Conservation (phyloP, 495 filamentous ascomycete species). For the Aspergillus haitiensis region DNA sequence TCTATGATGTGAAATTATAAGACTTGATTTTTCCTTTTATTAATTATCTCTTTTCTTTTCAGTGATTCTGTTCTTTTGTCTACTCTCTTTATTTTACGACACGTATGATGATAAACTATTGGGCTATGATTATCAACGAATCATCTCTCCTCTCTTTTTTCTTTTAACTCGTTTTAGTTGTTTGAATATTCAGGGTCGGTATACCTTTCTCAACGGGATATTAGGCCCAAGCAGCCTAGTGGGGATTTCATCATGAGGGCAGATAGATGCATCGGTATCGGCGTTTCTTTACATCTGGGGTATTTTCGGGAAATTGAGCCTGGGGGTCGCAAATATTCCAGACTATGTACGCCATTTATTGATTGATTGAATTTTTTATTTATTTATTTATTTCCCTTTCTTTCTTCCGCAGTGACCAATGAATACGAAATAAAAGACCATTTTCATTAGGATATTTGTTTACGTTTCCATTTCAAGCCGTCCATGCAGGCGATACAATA, state of each 20-base stretch:
- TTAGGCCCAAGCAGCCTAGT: neutral
- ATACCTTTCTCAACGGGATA: neutral
- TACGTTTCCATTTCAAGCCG: too few relatives aligned
- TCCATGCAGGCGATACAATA: too few relatives aligned
- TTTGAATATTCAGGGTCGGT: neutral
- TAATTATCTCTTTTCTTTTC: slow-evolving; percentile 13
- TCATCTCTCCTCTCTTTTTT: slow-evolving; percentile 4
- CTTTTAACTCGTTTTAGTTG: neutral
- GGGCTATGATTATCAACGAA: slow-evolving; percentile 8
- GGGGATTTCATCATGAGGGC: neutral
- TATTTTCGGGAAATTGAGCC: slow-evolving; percentile 14
- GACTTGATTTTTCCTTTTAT: neutral
- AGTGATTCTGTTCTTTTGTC: slow-evolving; percentile 12
- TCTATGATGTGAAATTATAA: slow-evolving; percentile 16
- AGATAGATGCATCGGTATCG: slow-evolving; percentile 16
- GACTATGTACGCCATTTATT: neutral
- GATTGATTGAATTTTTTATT: neutral
- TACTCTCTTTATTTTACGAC: slow-evolving; percentile 15
- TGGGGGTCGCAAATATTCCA: slow-evolving; percentile 7
- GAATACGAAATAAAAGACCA: too few relatives aligned
- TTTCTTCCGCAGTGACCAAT: too few relatives aligned
- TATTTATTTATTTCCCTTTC: too few relatives aligned
- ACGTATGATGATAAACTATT: slow-evolving; percentile 19
- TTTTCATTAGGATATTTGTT: too few relatives aligned
- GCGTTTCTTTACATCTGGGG: slow-evolving; percentile 13